phyloP scores from a whole-genome alignment of 140 eudicot species.

The Oenanthe javanica region DNA sequence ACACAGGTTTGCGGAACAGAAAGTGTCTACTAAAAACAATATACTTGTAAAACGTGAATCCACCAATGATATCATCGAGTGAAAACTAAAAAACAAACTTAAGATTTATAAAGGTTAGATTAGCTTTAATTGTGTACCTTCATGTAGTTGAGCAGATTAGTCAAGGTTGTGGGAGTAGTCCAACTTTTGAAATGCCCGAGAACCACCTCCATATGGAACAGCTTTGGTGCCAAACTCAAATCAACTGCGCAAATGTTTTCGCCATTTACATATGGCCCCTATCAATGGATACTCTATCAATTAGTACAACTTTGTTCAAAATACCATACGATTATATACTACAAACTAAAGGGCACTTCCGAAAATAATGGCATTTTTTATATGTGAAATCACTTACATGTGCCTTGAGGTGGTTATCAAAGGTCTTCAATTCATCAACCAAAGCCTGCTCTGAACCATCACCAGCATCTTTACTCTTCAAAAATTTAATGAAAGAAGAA shows the following conservation, averaged over 20 bases:
- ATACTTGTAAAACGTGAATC: background rate
- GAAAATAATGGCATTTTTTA: background rate
- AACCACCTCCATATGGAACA: slow-evolving; percentile 60
- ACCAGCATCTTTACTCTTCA: slow-evolving; percentile 67
- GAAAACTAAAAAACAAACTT: background rate
- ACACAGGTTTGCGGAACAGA: background rate
- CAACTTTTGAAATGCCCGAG: slow-evolving; percentile 77
- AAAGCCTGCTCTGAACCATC: slow-evolving; percentile 78
- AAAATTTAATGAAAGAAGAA: slow-evolving; percentile 51
- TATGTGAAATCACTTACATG: slow-evolving; percentile 33
- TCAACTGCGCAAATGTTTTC: slow-evolving; percentile 67
- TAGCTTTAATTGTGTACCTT: slow-evolving; percentile 34
- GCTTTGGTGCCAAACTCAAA: slow-evolving; percentile 77
- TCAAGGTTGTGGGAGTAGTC: slow-evolving; percentile 52
- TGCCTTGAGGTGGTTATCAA: slow-evolving; percentile 65
- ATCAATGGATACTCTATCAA: slow-evolving; percentile 9
- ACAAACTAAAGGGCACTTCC: background rate
- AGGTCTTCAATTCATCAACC: slow-evolving; percentile 59
- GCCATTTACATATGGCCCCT: slow-evolving; percentile 73
- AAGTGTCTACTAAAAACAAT: too few species aligned
- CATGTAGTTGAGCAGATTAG: slow-evolving; percentile 51
- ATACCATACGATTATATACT: background rate
- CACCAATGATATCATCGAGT: too few species aligned
- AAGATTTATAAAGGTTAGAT: background rate
- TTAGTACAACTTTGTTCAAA: background rate